Conservation (phyloP, 805 yeast species). For the Cyberlindnera petersonii region DNA sequence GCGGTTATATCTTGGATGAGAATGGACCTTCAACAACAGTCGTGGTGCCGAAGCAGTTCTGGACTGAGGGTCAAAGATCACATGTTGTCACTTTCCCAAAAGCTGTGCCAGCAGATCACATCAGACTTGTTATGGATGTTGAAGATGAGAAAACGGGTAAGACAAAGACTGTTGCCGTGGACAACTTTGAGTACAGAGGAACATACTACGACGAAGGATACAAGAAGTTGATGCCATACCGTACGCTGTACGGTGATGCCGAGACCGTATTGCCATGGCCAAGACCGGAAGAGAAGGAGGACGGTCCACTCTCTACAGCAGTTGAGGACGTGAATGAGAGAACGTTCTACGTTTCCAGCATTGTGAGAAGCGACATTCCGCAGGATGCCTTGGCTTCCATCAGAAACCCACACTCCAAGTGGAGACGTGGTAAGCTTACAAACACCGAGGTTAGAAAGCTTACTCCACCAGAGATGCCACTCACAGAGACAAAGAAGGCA, state of each 20-base stretch:
- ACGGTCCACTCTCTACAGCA: conserved; percentile 54
- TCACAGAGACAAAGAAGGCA: conserved; percentile 57
- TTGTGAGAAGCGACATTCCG: conserved; percentile 69
- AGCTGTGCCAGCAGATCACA: conserved; percentile 52
- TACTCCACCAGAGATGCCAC: conserved; percentile 73
- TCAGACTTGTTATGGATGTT: conserved; percentile 76
- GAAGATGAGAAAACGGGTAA: conserved; percentile 58
- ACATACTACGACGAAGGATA: conserved; percentile 70
- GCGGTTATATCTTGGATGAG: conserved; percentile 61
- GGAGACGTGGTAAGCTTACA: conserved; percentile 58
- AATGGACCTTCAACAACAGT: conserved; percentile 60
- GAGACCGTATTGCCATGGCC: conserved; percentile 88
- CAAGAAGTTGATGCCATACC: conserved; percentile 68
- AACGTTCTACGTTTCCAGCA: conserved; percentile 66
- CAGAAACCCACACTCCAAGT: conserved; percentile 72
- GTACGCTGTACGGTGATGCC: conserved; percentile 69
- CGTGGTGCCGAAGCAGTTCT: conserved; percentile 66
- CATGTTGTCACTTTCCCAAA: conserved; percentile 70
- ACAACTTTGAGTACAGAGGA: conserved; percentile 64
- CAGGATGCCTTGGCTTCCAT: conserved; percentile 57
- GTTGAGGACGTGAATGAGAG: conserved; percentile 60
- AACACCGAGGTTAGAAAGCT: conserved; percentile 59
- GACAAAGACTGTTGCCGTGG: conserved; percentile 71
- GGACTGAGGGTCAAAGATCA: conserved; percentile 68
- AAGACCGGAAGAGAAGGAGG: conserved; percentile 54